These are phyloP conservation scores for Centella asiatica DNA, from an alignment of 129 eudicot genomes.

Conservation along the genomic window DNA sequence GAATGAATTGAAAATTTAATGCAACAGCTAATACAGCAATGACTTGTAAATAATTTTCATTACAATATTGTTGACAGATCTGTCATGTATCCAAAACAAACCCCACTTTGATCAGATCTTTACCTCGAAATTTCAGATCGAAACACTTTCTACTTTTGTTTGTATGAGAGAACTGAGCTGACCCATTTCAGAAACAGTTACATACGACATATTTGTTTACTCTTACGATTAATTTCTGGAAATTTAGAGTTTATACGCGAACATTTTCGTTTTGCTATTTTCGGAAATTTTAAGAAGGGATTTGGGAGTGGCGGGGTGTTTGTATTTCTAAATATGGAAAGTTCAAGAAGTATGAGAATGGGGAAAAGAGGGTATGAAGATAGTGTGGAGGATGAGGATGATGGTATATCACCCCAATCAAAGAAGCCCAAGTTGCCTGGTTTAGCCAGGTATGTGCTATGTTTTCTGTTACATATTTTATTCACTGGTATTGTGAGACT, in stretches of 20 bases:
- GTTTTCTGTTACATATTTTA: not conserved
- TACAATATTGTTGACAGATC: conserved; percentile 17
- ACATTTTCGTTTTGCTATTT: conserved; percentile 15
- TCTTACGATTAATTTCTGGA: conserved; percentile 9
- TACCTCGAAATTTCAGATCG: conserved; percentile 14
- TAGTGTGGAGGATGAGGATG: conserved; percentile 28
- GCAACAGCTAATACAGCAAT: conserved; percentile 16
- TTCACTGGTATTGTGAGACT: not conserved
- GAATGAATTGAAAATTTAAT: conserved; percentile 16
- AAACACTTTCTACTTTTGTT: conserved; percentile 5
- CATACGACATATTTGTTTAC: not conserved
- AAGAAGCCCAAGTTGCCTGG: conserved; percentile 47
- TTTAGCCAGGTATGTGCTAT: conserved; percentile 42
- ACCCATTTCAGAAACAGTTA: conserved; percentile 12
- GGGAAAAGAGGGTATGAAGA: conserved; percentile 42
- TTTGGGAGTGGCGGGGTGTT: conserved; percentile 1
- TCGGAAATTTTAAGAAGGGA: not conserved
- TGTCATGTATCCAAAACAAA: not conserved
- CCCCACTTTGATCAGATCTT: conserved; percentile 8
- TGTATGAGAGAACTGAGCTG: conserved; percentile 11
- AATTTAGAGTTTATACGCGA: conserved; percentile 1
- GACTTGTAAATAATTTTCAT: not conserved
- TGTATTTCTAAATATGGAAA: conserved; percentile 28
- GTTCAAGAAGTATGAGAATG: conserved; percentile 32
- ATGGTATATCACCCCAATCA: conserved; percentile 24